These are phyloP conservation scores for Pseudocercospora fijiensis DNA, from an alignment of 2,329 filamentous ascomycete species.

Conservation along the genomic window DNA sequence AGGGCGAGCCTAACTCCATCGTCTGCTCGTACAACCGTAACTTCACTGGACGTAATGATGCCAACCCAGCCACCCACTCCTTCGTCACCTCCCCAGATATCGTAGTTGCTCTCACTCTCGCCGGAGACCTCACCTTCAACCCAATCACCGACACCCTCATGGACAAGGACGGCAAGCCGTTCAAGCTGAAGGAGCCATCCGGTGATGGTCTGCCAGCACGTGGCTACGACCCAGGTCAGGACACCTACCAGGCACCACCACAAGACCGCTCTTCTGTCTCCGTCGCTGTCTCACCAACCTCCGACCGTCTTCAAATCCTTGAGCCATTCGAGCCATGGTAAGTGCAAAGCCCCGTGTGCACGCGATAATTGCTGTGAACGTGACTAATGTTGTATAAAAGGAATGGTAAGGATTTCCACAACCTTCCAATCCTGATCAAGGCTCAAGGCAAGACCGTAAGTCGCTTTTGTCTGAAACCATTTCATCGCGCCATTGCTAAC, in stretches of 20 bases:
- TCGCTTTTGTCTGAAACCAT: conserved; percentile 42
- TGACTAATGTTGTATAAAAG: too few relatives aligned
- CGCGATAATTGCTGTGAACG: not conserved
- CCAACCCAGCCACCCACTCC: conserved; percentile 90
- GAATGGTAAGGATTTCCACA: conserved; percentile 73
- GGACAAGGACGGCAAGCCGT: conserved; percentile 95
- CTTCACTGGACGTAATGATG: conserved; percentile 97
- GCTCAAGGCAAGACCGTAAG: conserved; percentile 69
- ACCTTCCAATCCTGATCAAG: conserved; percentile 95
- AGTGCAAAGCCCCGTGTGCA: not conserved
- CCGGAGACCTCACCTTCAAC: conserved; percentile 88
- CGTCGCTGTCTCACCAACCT: conserved; percentile 82
- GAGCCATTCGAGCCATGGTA: conserved; percentile 78
- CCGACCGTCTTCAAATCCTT: conserved; percentile 92
- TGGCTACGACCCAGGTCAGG: conserved; percentile 72
- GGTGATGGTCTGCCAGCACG: conserved; percentile 75
- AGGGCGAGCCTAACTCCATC: conserved; percentile 94
- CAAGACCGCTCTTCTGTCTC: conserved; percentile 68
- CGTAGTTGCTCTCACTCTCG: conserved; percentile 81
- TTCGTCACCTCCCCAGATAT: conserved; percentile 91
- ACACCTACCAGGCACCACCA: conserved; percentile 73
- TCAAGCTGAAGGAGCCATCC: conserved; percentile 76
- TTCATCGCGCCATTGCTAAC: not conserved
- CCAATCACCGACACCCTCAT: conserved; percentile 84
- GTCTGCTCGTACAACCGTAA: conserved; percentile 99